Evolutionary conservation across 768 basidiomycete genomes (phyloP).

Genomic region (Trametes sanguinea): DNA sequence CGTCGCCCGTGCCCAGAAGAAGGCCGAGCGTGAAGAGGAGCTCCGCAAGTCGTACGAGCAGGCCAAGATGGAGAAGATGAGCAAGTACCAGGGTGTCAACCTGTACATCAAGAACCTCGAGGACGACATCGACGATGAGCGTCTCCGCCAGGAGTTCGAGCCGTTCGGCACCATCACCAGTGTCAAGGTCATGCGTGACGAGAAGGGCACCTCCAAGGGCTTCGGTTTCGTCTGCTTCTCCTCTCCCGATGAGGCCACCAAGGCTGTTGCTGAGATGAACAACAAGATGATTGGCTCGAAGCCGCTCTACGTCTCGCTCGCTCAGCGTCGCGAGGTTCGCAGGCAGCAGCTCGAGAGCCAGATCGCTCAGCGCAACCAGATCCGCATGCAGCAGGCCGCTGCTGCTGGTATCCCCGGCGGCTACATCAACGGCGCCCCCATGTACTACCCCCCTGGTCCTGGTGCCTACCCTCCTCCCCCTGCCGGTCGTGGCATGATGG

Average conservation of each 20-base stretch:
- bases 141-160: constrained; percentile 94
- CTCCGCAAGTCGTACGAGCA: constrained; percentile 91
- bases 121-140: constrained; percentile 97
- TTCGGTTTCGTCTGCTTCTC: constrained; percentile 99
- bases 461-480: constrained; percentile 76
- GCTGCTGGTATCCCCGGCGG: constrained; percentile 82
- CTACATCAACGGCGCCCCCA: constrained; percentile 74
- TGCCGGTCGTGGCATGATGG: constrained; percentile 71
- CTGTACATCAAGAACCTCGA: constrained; percentile 99
- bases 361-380: constrained; percentile 97
- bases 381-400: constrained; percentile 93
- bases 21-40: constrained; percentile 97
- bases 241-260: constrained; percentile 97
- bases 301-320: constrained; percentile 97
- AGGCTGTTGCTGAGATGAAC: constrained; percentile 99
- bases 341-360: constrained; percentile 98
- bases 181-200: constrained; percentile 99
- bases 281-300: constrained; percentile 99
- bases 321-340: constrained; percentile 97
- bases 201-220: constrained; percentile 89
- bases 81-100: constrained; percentile 99
- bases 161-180: constrained; percentile 96
- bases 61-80: constrained; percentile 94
- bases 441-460: constrained; percentile 83
- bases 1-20: constrained; percentile 97